Evolutionary conservation across 2,329 filamentous ascomycete genomes (phyloP), one percentile per base, ranked within the genome.

Genomic region (Ustilaginoidea virens): DNA sequence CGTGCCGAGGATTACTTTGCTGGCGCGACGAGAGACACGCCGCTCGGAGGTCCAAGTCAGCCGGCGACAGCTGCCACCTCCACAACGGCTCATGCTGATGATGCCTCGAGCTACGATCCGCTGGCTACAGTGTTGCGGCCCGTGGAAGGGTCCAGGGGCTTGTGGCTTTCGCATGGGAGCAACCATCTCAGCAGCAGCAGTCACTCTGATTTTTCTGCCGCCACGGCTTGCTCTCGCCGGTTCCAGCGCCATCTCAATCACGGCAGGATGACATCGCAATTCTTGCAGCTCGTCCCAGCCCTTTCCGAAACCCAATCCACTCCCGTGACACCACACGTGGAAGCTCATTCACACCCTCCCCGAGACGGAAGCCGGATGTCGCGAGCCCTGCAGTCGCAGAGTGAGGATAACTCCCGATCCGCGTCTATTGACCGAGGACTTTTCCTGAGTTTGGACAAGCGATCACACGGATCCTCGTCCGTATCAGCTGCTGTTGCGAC

Each of bases 391-490:
- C 43, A 53, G 33, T 29, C 45, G 23, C 25, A 42, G 23, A 34
- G 39, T n/a, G 65, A 69, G 23, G 61, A 66, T 20, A 50, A 53
- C 14, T 57, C 61, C 2, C 62, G 75, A 20, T 66, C 70, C 5
- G 64, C 62, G 18, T 81, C 77, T 0, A 69, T 72, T 5, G 77
- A 83, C 34, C 61, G 72, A 23, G 62, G 65, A 38, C 39, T 68
- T 3, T 74, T 77, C 29, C 57, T 60, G 14, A 70, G 59, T 29
- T 55, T 61, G 7, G 74, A 81, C 44, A 73, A 76, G 38, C 74
- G 78, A 34, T 67, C 80, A 1, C 72, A 69, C 37, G 61, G 3
- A 69, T 68, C 4, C 42, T 82, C 16, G 79, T 66, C 45, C 69
- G 63, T 27, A 6, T 29, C 33, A 7, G 8, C 20, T 4, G 62